These are phyloP conservation scores for Colletotrichum sp. DNA, from an alignment of 2,329 filamentous ascomycete genomes.

Conservation along the genomic window DNA sequence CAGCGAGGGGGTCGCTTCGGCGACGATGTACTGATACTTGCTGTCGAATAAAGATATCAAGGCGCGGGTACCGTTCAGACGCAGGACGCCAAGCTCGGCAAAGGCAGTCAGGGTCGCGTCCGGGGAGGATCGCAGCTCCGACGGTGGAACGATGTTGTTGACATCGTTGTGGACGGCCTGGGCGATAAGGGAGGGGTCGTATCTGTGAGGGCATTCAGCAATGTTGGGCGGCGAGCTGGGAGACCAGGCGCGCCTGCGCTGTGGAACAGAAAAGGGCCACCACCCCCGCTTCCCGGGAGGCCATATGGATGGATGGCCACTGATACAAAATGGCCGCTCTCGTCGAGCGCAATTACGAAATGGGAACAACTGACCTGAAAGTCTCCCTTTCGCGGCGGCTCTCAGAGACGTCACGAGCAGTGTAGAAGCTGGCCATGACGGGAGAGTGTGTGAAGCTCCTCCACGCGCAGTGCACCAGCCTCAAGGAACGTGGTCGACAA, in stretches of 20 bases:
- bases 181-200: conserved; percentile 12
- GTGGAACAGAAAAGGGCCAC: background rate
- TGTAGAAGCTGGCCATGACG: background rate
- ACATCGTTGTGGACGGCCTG: conserved; percentile 23
- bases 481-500: background rate
- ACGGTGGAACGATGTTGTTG: conserved; percentile 22
- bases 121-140: conserved; percentile 28
- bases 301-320: no score
- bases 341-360: background rate
- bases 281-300: no score
- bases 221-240: background rate
- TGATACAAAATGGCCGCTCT: background rate
- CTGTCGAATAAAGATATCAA: conserved; percentile 58
- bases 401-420: background rate
- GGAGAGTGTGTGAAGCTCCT: background rate
- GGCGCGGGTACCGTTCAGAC: conserved; percentile 40
- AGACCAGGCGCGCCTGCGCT: background rate
- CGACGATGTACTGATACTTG: conserved; percentile 53
- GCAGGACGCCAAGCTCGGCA: conserved; percentile 52
- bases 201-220: background rate
- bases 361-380: background rate
- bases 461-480: background rate
- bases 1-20: conserved; percentile 51
- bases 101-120: conserved; percentile 51
- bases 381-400: background rate